Evolutionary conservation across 2,329 filamentous ascomycete species (phyloP).

Genomic region (Phaeosphaeria sp.): DNA sequence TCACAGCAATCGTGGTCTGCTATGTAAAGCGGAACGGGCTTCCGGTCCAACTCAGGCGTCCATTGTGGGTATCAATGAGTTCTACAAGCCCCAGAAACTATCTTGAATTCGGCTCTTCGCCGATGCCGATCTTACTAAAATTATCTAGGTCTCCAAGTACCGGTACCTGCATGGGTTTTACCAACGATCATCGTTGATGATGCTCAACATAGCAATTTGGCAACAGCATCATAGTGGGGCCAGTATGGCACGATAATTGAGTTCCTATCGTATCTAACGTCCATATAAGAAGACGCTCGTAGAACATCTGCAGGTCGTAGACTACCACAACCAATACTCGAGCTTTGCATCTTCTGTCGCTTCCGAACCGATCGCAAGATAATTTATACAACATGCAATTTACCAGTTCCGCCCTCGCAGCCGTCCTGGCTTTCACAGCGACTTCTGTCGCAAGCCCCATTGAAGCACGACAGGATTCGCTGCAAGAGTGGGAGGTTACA

Average conservation of each 20-base stretch:
- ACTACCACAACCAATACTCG: neutral
- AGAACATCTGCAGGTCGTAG: neutral
- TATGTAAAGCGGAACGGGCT: neutral
- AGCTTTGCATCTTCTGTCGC: neutral
- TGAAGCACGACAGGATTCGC: constrained; percentile 13
- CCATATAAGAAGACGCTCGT: neutral
- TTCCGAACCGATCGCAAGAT: neutral
- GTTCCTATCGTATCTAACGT: neutral
- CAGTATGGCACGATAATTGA: neutral
- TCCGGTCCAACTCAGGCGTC: neutral
- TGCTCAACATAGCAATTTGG: neutral
- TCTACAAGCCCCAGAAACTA: neutral
- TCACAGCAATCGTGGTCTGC: neutral
- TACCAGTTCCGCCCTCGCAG: constrained; percentile 9
- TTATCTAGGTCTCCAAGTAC: neutral
- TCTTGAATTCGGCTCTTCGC: neutral
- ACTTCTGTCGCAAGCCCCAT: constrained; percentile 14
- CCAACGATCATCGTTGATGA: neutral
- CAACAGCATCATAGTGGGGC: neutral
- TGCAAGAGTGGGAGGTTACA: constrained; percentile 33
- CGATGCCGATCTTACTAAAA: constrained; percentile 5
- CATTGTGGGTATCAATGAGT: neutral
- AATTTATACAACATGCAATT: constrained; percentile 8
- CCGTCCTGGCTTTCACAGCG: constrained; percentile 15
- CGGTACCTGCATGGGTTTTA: constrained; percentile 2